Evolutionary conservation across 768 basidiomycete genomes (phyloP), one percentile per base, ranked within the genome.

Genomic region (Phlebiopsis flavidoalba): DNA sequence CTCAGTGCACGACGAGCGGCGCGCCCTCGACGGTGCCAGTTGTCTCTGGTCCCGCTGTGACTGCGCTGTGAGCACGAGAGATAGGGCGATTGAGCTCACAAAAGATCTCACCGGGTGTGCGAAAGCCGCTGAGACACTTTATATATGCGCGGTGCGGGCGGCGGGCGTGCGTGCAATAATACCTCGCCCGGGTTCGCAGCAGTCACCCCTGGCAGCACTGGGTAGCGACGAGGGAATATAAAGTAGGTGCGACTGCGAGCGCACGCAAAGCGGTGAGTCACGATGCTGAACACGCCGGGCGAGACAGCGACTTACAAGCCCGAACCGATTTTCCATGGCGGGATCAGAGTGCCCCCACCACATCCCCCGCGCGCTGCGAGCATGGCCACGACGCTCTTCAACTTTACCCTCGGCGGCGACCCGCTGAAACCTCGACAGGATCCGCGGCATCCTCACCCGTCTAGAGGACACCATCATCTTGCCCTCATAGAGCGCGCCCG

Each of bases 381-480:
- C n/a, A 71, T 71, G 70, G 49, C 66, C 57, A 69, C 69, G 59
- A 62, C 76, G 70, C 74, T 70, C 59, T 70, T 71, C 60, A 95
- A 93, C 70, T 91, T 89, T 64, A 83, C 84, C 73, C 77, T 84
- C 63, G 80, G 80, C 40, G 71, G 76, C 33, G 88, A 95, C 70
- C 92, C 95, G 1, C 82, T 98, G 14, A n/a, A 91, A 89, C 19
- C 78, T 96, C n/a, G 89, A 94, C 51, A 80, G 85, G 62, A 98
- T 99, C 67, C 81, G 97, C 59, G 85, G 86, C 21, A 89, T 95
- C 51, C 79, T 99, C 15, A 86, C 81, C 63, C 84, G 97, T 26
- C 84, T 99, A 22, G 97, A 99, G 71, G 97, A 99, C 67, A 99
- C 96, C 21, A 98, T 99, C 78, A 98, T 98, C 73, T 99, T 73